Base-by-base conservation (phyloP, 768 basidiomycete genomes). In the Ramaria rubella region DNA sequence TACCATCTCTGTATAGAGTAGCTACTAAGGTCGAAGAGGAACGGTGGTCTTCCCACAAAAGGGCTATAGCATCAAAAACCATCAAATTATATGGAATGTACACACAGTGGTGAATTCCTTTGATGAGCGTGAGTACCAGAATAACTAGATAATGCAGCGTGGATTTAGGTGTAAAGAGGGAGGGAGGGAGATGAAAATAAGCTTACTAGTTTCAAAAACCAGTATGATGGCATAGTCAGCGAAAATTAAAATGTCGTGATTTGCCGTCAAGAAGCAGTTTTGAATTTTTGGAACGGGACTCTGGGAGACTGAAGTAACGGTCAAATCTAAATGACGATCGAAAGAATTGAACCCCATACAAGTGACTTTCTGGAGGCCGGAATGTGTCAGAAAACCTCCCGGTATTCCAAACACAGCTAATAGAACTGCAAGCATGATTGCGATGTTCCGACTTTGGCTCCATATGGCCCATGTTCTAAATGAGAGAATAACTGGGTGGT, bases 391-490 rank as follows among this genome's bases (percentile, higher is more conserved):
- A 38, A 38, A 11, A n/a, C 36, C 11, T 11, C 11, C n/a, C 11
- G 49, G 49, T 8, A 31, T 51, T 30, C 49, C 24, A 27, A 51
- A 26, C 31, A 30, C 23, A 8, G 30, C 30, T 8, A 34, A 30
- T 34, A 27, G 31, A 26, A 31, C 17, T 26, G 30, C 19, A 14
- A 51, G 34, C 24, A 23, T 30, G 29, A 51, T 24, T 19, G 49
- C 49, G 31, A 51, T 12, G 8, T 30, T 51, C 21, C 23, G 17
- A 27, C 31, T 31, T 3, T 34, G 23, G 23, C 21, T 34, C 55
- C 55, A 57, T 24, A 57, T 46, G 11, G 55, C 55, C 42, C 55
- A 57, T 11, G 55, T 49, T n/a, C 55, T 42, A 31, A 57, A 19
- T 4, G 45, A 31, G 14, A 57, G 46, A 9, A 57, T 49, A 19